A percentile compares a stretch with the other conserved stretches of the same genome.
phyloP scores from a whole-genome alignment of 805 yeast genomes.

The Hanseniaspora lindneri region DNA sequence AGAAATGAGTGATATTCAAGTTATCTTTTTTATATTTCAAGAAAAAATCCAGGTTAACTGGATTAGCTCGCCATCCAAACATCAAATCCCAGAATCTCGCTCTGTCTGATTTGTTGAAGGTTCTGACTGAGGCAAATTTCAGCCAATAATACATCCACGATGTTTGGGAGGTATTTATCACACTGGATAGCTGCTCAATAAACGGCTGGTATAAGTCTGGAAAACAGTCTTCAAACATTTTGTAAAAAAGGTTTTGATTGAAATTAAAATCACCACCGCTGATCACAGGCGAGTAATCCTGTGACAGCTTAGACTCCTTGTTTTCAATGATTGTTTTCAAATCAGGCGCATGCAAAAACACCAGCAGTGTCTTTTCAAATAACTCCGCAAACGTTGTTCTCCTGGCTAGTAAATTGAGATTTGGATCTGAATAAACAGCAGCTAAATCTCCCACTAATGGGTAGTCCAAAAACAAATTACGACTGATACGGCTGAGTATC shows the following conservation, averaged over 20 bases:
- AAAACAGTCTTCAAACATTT: slow-evolving; percentile 48
- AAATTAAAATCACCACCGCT: slow-evolving; percentile 29
- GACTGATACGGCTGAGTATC: neutral
- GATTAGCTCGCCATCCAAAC: slow-evolving; percentile 58
- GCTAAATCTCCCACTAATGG: neutral
- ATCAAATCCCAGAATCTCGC: slow-evolving; percentile 84
- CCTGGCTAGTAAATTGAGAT: slow-evolving; percentile 16
- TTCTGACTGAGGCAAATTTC: slow-evolving; percentile 78
- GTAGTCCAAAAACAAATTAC: slow-evolving; percentile 14
- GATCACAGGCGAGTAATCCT: slow-evolving; percentile 26
- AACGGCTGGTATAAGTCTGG: slow-evolving; percentile 71
- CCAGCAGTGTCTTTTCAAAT: slow-evolving; percentile 64
- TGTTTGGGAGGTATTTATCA: slow-evolving; percentile 40
- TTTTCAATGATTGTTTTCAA: slow-evolving; percentile 26
- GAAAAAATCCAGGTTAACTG: slow-evolving; percentile 27
- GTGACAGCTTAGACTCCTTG: slow-evolving; percentile 16
- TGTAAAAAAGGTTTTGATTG: slow-evolving; percentile 36
- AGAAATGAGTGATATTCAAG: slow-evolving; percentile 25
- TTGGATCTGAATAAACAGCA: neutral
- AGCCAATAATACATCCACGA: slow-evolving; percentile 96
- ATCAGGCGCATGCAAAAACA: slow-evolving; percentile 63
- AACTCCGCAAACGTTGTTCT: slow-evolving; percentile 51
- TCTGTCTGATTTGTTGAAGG: slow-evolving; percentile 67
- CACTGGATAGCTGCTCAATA: slow-evolving; percentile 58
- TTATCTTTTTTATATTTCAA: slow-evolving; percentile 27